Conservation (phyloP, 306 rosid species). For the Prunus fruticosa region DNA sequence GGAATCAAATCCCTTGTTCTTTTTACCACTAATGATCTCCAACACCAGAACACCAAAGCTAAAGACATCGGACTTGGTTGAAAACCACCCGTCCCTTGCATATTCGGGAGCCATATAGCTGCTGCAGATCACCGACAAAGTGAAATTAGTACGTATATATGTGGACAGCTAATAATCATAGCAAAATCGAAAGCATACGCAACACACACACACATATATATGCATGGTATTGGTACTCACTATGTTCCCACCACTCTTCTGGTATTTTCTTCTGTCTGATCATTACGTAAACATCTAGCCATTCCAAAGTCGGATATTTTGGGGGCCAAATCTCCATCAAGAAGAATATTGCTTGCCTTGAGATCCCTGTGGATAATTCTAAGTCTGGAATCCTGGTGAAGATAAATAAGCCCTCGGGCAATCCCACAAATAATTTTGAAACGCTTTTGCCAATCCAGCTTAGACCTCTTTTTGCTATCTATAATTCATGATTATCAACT, state of each 20-base stretch:
- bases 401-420: conserved; percentile 5
- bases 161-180: neutral
- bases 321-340: conserved; percentile 36
- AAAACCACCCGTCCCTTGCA: conserved; percentile 67
- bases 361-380: conserved; percentile 47
- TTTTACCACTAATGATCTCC: conserved; percentile 59
- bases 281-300: conserved; percentile 47
- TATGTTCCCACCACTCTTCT: conserved; percentile 45
- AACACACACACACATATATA: no score
- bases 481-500: neutral
- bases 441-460: conserved; percentile 3
- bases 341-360: conserved; percentile 17
- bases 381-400: conserved; percentile 1
- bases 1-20: conserved; percentile 55
- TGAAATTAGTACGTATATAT: neutral
- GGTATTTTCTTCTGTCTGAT: conserved; percentile 41
- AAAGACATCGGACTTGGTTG: conserved; percentile 65
- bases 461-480: neutral
- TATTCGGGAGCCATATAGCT: conserved; percentile 76
- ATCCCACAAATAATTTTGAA: neutral
- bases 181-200: neutral
- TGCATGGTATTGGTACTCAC: conserved; percentile 15
- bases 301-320: conserved; percentile 49
- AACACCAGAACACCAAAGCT: conserved; percentile 66
- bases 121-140: conserved; percentile 25